Conservation (phyloP, 148 eudicot species). For the Amaranthus palmeri region DNA sequence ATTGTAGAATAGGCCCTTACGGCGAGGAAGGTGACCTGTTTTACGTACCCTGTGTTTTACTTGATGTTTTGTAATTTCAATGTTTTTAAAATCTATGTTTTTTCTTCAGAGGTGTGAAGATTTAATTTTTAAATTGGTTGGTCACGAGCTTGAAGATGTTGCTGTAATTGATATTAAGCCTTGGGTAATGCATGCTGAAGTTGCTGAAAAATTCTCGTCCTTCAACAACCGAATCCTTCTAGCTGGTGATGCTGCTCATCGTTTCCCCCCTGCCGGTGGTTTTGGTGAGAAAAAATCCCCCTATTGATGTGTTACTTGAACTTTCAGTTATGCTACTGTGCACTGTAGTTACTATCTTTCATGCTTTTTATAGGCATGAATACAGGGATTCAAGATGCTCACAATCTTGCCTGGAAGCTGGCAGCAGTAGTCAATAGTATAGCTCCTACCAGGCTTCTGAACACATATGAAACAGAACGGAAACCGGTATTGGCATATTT, state of each 20-base stretch:
- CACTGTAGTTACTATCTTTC: constrained; percentile 4
- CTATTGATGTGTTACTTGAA: constrained; percentile 1
- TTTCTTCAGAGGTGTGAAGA: constrained; percentile 70
- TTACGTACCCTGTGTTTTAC: background rate
- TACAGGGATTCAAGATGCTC: constrained; percentile 97
- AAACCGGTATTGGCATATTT: constrained; percentile 53
- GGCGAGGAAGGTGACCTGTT: background rate
- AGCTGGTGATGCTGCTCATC: constrained; percentile 96
- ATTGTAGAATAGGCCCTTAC: too few relatives aligned
- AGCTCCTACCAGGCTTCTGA: constrained; percentile 56
- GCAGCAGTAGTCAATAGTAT: constrained; percentile 66
- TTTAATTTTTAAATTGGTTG: constrained; percentile 67
- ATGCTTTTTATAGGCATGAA: constrained; percentile 72
- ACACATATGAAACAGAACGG: constrained; percentile 82
- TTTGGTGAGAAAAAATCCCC: constrained; percentile 52
- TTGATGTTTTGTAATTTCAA: background rate
- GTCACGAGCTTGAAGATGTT: constrained; percentile 76
- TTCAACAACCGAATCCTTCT: constrained; percentile 55
- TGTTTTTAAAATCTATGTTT: background rate
- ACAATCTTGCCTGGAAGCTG: constrained; percentile 96
- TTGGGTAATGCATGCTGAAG: constrained; percentile 99
- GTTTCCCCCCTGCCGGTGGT: constrained; percentile 99
- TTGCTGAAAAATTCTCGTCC: constrained; percentile 71
- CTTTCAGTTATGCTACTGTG: background rate
- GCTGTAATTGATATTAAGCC: constrained; percentile 77